A percentile compares a stretch with the other conserved stretches of the same genome.
These are phyloP conservation scores for Nakazawaea peltata DNA, from an alignment of 805 yeast species.

Conservation along the genomic window DNA sequence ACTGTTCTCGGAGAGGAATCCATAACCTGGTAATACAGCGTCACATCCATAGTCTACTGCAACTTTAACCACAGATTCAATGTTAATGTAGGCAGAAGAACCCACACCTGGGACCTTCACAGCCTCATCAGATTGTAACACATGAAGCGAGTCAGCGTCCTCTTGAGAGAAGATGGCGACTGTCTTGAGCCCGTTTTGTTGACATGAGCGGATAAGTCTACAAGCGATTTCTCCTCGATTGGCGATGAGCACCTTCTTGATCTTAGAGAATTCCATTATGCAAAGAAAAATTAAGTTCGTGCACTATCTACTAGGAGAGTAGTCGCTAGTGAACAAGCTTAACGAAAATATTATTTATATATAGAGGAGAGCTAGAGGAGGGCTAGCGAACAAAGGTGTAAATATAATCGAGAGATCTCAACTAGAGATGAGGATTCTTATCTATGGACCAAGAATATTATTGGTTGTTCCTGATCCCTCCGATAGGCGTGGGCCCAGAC, in stretches of 20 bases:
- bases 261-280: constrained; percentile 1
- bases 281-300: too few species aligned
- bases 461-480: too few species aligned
- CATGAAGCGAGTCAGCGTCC: constrained; percentile 22
- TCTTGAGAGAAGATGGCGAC: constrained; percentile 19
- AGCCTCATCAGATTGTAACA: constrained; percentile 18
- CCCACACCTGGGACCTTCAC: constrained; percentile 18
- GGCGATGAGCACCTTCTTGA: constrained; percentile 16
- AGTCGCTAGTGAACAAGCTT: too few species aligned
- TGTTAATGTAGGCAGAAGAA: constrained; percentile 19
- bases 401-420: too few species aligned
- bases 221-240: constrained; percentile 21
- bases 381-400: too few species aligned
- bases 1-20: constrained; percentile 28
- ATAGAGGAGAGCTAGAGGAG: too few species aligned
- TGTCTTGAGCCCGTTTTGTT: constrained; percentile 13
- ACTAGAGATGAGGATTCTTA: too few species aligned
- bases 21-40: constrained; percentile 32
- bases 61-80: constrained; percentile 17
- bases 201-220: constrained; percentile 17
- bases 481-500: too few species aligned
- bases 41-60: constrained; percentile 24
- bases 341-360: too few species aligned
- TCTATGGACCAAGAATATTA: too few species aligned
- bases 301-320: too few species aligned